Conservation (phyloP, 2,329 filamentous ascomycete species). For the Trichothecium sympodiale region DNA sequence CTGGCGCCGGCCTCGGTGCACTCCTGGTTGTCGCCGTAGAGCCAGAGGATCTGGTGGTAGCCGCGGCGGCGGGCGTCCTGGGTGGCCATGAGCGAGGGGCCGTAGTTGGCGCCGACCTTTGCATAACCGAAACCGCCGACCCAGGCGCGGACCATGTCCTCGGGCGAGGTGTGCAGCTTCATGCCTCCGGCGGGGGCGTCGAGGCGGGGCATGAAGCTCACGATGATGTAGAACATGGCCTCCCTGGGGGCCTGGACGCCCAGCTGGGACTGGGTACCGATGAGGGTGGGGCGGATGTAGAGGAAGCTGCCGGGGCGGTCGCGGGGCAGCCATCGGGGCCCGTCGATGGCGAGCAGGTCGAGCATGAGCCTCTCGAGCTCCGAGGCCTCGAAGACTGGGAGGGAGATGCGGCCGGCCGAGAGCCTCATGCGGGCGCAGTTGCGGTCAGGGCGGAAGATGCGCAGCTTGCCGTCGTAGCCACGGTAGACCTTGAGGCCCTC, state of each 20-base stretch:
- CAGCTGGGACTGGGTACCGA: conserved; percentile 69
- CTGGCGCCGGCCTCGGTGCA: conserved; percentile 87
- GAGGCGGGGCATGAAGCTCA: conserved; percentile 48
- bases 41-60: conserved; percentile 88
- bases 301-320: conserved; percentile 59
- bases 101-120: conserved; percentile 91
- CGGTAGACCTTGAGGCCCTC: conserved; percentile 77
- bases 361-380: conserved; percentile 67
- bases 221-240: conserved; percentile 81
- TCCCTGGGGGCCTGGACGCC: conserved; percentile 71
- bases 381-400: conserved; percentile 60
- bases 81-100: conserved; percentile 69
- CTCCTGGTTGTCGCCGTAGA: conserved; percentile 65
- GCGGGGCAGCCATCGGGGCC: conserved; percentile 67
- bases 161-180: conserved; percentile 65
- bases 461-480: conserved; percentile 62
- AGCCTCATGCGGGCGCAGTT: conserved; percentile 57
- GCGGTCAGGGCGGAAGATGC: conserved; percentile 65
- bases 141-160: conserved; percentile 85
- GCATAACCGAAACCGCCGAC: conserved; percentile 86
- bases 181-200: conserved; percentile 45
- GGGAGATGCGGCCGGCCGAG: conserved; percentile 54
- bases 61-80: conserved; percentile 61
- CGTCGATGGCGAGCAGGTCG: conserved; percentile 61
- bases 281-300: conserved; percentile 80